A percentile compares a stretch with the other conserved stretches of the same genome.
phyloP scores from a whole-genome alignment of 352 stramenopile species.

The Elongisporangium anandrum region DNA sequence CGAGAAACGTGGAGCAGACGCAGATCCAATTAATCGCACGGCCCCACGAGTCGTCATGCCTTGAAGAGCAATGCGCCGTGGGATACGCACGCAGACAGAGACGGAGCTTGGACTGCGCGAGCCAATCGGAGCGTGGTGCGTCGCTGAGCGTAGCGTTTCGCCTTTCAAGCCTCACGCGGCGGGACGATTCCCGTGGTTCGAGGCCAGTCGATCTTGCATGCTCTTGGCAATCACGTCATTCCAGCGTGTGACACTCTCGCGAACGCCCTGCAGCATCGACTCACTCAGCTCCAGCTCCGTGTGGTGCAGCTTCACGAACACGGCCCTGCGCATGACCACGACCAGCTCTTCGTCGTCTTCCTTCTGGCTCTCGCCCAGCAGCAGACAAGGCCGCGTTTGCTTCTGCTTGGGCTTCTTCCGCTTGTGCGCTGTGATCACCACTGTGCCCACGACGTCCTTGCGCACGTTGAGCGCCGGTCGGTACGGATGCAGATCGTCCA shows the following conservation, averaged over 20 bases:
- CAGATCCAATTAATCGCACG: neutral
- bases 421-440: conserved; percentile 15
- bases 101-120: neutral
- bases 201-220: conserved; percentile 9
- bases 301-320: conserved; percentile 25
- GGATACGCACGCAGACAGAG: neutral
- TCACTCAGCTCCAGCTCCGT: conserved; percentile 15
- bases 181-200: neutral
- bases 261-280: conserved; percentile 21
- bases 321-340: conserved; percentile 21
- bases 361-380: too few species aligned
- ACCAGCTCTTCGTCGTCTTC: conserved; percentile 10
- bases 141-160: neutral
- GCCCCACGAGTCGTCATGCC: neutral
- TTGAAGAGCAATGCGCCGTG: neutral
- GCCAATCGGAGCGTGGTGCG: neutral
- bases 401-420: conserved; percentile 2
- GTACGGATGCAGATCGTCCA: conserved; percentile 33
- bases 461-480: conserved; percentile 13
- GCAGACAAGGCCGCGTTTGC: too few species aligned
- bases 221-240: conserved; percentile 31
- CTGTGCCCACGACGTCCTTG: conserved; percentile 21
- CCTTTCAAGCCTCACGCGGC: neutral
- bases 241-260: conserved; percentile 21
- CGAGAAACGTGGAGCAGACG: neutral